Base-by-base conservation (phyloP, 139 green algal species). In the Diplosphaera chodatii region DNA sequence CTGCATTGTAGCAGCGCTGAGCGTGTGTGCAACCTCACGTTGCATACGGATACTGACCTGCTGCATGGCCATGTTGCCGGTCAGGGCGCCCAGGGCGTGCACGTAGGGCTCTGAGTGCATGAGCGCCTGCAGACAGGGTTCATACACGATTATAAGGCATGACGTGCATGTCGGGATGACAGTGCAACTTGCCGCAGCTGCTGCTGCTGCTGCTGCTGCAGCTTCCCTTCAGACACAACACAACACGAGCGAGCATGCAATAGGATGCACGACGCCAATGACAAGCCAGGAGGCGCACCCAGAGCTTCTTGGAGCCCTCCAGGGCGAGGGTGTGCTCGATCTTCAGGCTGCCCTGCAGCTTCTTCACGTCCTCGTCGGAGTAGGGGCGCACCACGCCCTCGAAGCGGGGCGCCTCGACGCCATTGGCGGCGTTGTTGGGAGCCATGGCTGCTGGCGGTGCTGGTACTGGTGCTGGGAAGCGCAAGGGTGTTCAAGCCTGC, bases 11-110 rank as follows among this genome's bases (percentile, higher is more conserved):
- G n/a, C n/a, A n/a, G n/a, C n/a, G n/a, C n/a, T n/a, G n/a, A n/a
- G n/a, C n/a, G n/a, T n/a, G n/a, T n/a, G n/a, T n/a, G n/a, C n/a
- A n/a, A n/a, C n/a, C n/a, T n/a, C n/a, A n/a, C n/a, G n/a, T n/a
- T n/a, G n/a, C n/a, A n/a, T n/a, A n/a, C n/a, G n/a, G n/a, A n/a
- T n/a, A n/a, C n/a, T n/a, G n/a, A 37, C 81, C 68, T 77, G 80
- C 77, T 88, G 74, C 21, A 80, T 72, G 6, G 84, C 85, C 75
- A 91, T 86, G 66, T 82, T 85, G 73, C 87, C 85, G 27, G 84
- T 90, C 48, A 95, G 77, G 0, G 88, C 87, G 32, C 89, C 89
- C 55, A 95, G 84, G 13, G 88, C 88, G 56, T 83, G 89, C 28
- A 95, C 77, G 70, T 90, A 94, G 30, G 79, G 71, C 65, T 91